A percentile compares a stretch with the other conserved stretches of the same genome.
These are phyloP conservation scores for Salix arbutifolia DNA, from an alignment of 345 rosid species.

Conservation along the genomic window DNA sequence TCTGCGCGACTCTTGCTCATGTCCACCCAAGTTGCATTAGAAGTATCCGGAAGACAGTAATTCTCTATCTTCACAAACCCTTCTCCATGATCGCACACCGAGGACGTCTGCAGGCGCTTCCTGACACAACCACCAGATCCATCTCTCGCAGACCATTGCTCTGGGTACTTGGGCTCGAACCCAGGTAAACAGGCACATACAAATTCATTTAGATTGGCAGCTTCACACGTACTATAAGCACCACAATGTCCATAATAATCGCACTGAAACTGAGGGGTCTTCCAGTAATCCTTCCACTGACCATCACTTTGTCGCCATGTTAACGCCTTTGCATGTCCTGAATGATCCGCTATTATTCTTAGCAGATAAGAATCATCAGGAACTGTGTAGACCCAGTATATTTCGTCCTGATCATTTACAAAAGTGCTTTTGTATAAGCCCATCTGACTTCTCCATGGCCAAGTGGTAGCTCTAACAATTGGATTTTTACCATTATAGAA, in stretches of 20 bases:
- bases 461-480: background rate
- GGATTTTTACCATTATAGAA: background rate
- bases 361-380: too few relatives aligned
- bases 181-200: conserved; percentile 7
- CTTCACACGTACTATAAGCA: conserved; percentile 1
- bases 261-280: too few relatives aligned
- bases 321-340: background rate
- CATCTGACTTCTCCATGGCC: background rate
- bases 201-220: background rate
- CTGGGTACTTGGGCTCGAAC: conserved; percentile 1
- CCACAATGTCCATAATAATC: too few relatives aligned
- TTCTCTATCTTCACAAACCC: background rate
- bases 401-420: background rate
- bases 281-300: too few relatives aligned
- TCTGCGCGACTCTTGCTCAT: background rate
- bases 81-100: background rate
- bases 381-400: background rate
- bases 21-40: background rate
- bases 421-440: background rate
- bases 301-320: too few relatives aligned
- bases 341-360: too few relatives aligned
- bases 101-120: background rate
- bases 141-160: conserved; percentile 7
- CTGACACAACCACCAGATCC: conserved; percentile 8
- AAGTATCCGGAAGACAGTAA: background rate